Conservation (phyloP, 768 basidiomycete species). For the Kondoa malvinella region DNA sequence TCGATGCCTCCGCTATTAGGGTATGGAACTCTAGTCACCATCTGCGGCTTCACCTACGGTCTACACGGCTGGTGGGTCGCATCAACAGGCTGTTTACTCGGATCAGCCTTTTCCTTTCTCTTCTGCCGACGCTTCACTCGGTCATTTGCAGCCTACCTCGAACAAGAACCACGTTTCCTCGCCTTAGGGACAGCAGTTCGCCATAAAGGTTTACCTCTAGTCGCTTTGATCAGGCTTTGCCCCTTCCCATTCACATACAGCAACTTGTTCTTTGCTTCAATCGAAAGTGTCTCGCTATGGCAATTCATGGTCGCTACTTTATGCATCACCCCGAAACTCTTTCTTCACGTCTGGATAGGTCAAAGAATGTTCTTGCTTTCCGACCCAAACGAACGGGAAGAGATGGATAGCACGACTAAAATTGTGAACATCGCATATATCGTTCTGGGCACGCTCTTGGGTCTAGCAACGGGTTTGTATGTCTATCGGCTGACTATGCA, state of each 20-base stretch:
- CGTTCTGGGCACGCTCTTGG: constrained; percentile 44
- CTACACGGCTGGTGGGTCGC: neutral
- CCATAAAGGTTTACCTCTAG: neutral
- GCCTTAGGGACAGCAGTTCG: neutral
- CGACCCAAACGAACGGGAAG: constrained; percentile 53
- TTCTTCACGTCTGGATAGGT: constrained; percentile 61
- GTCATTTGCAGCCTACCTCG: neutral
- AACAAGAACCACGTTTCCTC: neutral
- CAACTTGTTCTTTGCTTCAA: constrained; percentile 51
- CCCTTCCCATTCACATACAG: constrained; percentile 77
- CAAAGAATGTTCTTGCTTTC: constrained; percentile 49
- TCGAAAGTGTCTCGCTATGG: constrained; percentile 52
- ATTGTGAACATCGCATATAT: constrained; percentile 48
- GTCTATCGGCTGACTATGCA: constrained; percentile 27
- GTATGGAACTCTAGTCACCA: neutral
- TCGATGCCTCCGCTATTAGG: neutral
- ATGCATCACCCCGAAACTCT: constrained; percentile 45
- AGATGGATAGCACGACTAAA: constrained; percentile 60
- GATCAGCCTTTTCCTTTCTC: neutral
- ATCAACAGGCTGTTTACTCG: neutral
- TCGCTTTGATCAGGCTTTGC: constrained; percentile 38
- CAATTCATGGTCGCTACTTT: constrained; percentile 62
- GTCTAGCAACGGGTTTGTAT: constrained; percentile 51
- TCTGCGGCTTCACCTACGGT: neutral
- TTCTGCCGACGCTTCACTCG: neutral